Percentiles rank a stretch among this genome's conserved stretches.
Conservation (phyloP, 495 filamentous ascomycete species). For the Elasticomyces elasticus region DNA sequence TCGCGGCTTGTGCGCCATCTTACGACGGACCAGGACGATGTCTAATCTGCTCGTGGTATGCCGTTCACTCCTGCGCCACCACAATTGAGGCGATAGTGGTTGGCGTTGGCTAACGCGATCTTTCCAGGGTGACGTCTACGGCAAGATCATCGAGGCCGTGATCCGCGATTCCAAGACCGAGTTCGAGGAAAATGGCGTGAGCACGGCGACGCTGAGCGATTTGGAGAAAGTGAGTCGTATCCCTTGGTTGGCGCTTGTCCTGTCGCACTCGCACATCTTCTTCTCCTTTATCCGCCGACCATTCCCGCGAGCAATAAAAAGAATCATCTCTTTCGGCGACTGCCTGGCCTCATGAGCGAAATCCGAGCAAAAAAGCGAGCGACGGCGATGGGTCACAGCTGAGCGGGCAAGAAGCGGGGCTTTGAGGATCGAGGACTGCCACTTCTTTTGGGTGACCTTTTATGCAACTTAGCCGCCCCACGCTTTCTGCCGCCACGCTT, state of each 20-base stretch:
- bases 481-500: slow-evolving; percentile 12
- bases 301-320: neutral
- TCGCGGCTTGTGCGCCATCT: too few species aligned
- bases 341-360: neutral
- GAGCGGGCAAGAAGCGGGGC: slow-evolving; percentile 17
- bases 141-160: slow-evolving; percentile 84
- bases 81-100: neutral
- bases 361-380: neutral
- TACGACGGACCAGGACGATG: slow-evolving; percentile 1
- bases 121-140: slow-evolving; percentile 67
- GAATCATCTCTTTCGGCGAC: neutral
- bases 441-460: slow-evolving; percentile 18
- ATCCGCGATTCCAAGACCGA: slow-evolving; percentile 79
- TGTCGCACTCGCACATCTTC: neutral
- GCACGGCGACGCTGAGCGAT: slow-evolving; percentile 71
- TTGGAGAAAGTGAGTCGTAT: slow-evolving; percentile 57
- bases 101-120: slow-evolving; percentile 1
- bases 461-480: slow-evolving; percentile 12
- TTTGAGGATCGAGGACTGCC: slow-evolving; percentile 12
- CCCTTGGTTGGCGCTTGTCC: neutral
- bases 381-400: neutral
- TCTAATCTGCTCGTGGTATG: slow-evolving; percentile 20
- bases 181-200: slow-evolving; percentile 93
- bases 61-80: neutral
- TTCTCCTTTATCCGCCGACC: neutral